A percentile compares a stretch with the other conserved stretches of the same genome.
Evolutionary conservation across 2,329 filamentous ascomycete species (phyloP).

Genomic region (Aureobasidium sp.): DNA sequence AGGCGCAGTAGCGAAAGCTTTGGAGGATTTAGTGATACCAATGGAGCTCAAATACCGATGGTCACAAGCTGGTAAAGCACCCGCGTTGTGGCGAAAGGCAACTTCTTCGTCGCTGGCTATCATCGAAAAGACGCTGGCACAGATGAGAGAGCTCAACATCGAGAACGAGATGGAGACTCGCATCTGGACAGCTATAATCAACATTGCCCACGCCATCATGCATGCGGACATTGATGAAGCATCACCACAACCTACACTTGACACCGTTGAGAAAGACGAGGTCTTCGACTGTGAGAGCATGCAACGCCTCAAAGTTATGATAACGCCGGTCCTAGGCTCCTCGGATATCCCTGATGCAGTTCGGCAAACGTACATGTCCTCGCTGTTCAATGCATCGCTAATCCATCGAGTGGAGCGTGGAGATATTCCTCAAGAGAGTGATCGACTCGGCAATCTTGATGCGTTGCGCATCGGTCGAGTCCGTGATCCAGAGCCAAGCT

Average conservation of each 20-base stretch:
- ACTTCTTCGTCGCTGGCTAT: constrained; percentile 63
- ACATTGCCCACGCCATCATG: constrained; percentile 59
- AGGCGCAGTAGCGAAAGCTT: constrained; percentile 54
- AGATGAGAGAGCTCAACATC: neutral
- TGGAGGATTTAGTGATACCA: constrained; percentile 60
- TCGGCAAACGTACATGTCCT: constrained; percentile 60
- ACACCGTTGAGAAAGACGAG: constrained; percentile 58
- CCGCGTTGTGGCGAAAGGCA: constrained; percentile 70
- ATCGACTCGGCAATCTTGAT: constrained; percentile 53
- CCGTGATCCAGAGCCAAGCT: constrained; percentile 54
- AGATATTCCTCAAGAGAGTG: constrained; percentile 45
- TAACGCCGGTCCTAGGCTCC: constrained; percentile 65
- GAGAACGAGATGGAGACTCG: constrained; percentile 18
- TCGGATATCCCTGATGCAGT: constrained; percentile 55
- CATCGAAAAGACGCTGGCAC: constrained; percentile 24
- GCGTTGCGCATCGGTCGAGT: constrained; percentile 62
- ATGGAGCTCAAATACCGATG: constrained; percentile 77
- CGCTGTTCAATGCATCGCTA: constrained; percentile 73
- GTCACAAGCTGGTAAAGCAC: constrained; percentile 58
- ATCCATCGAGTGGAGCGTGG: constrained; percentile 61
- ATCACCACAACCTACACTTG: constrained; percentile 28
- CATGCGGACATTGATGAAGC: constrained; percentile 55
- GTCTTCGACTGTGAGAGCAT: constrained; percentile 74
- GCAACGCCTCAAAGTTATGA: constrained; percentile 55
- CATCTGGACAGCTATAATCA: constrained; percentile 42